A percentile compares a stretch with the other conserved stretches of the same genome.
These are phyloP conservation scores for Erodium maritimum DNA, from an alignment of 345 rosid species.

Conservation along the genomic window DNA sequence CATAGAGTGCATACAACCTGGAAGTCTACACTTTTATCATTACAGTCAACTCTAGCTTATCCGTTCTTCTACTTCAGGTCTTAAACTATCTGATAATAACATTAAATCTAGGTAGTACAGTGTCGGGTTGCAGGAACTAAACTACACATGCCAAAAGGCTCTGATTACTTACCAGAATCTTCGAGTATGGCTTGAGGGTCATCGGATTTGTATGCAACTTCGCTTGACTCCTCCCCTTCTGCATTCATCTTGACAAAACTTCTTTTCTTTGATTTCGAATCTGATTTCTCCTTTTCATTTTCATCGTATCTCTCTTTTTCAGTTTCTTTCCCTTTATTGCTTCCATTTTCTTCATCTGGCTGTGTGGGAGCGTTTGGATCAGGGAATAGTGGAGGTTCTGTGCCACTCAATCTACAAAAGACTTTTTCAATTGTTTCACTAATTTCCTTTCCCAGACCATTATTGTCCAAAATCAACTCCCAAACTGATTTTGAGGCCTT, in stretches of 20 bases:
- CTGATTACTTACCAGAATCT: conserved; percentile 9
- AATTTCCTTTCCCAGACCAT: conserved; percentile 67
- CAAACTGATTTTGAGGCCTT: conserved; percentile 96
- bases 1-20: no score
- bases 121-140: background rate
- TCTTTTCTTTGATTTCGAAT: conserved; percentile 52
- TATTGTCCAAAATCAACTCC: conserved; percentile 75
- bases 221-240: conserved; percentile 22
- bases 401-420: conserved; percentile 64
- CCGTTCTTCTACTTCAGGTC: no score
- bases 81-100: background rate
- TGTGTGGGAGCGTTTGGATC: no score
- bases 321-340: conserved; percentile 22
- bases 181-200: conserved; percentile 19
- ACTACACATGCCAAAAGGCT: background rate
- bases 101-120: background rate
- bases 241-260: conserved; percentile 29
- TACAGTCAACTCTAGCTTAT: background rate
- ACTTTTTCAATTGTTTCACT: conserved; percentile 55
- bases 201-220: conserved; percentile 20
- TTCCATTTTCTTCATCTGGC: no score
- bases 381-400: conserved; percentile 61
- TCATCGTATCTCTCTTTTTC: conserved; percentile 17
- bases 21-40: no score
- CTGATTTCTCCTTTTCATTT: conserved; percentile 25